phyloP scores from a whole-genome alignment of 345 rosid genomes.

The Brassica juncea region DNA sequence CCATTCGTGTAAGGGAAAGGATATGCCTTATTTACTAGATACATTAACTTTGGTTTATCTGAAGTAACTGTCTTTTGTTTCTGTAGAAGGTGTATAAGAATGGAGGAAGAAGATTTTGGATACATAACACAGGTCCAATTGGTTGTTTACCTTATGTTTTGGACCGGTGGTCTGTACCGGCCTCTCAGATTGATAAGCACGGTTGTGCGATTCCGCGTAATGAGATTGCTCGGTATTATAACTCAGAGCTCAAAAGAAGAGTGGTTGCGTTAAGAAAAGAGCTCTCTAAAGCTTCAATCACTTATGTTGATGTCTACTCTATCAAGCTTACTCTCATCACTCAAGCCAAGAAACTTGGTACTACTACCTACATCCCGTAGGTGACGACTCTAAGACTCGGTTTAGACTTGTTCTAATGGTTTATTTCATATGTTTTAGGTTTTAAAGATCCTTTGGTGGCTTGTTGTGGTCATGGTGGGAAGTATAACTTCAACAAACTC shows the following conservation, averaged over 20 bases:
- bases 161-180: conserved; percentile 46
- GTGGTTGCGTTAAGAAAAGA: conserved; percentile 51
- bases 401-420: conserved; percentile 21
- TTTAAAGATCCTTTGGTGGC: conserved; percentile 53
- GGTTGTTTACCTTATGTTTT: conserved; percentile 67
- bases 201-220: conserved; percentile 72
- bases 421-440: conserved; percentile 36
- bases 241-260: conserved; percentile 44
- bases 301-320: conserved; percentile 66
- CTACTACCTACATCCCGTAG: background rate
- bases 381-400: background rate
- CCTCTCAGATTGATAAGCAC: conserved; percentile 45
- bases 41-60: background rate
- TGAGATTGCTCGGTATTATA: conserved; percentile 57
- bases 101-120: conserved; percentile 66
- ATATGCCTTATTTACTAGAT: background rate
- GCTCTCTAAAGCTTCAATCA: conserved; percentile 55
- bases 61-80: background rate
- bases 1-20: conserved; percentile 44
- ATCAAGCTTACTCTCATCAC: conserved; percentile 57
- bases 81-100: conserved; percentile 46
- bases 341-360: conserved; percentile 56
- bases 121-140: conserved; percentile 76
- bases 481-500: conserved; percentile 54
- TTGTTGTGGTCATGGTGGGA: conserved; percentile 79